phyloP scores from a whole-genome alignment of 768 basidiomycete species.

The Rickenella mellea region DNA sequence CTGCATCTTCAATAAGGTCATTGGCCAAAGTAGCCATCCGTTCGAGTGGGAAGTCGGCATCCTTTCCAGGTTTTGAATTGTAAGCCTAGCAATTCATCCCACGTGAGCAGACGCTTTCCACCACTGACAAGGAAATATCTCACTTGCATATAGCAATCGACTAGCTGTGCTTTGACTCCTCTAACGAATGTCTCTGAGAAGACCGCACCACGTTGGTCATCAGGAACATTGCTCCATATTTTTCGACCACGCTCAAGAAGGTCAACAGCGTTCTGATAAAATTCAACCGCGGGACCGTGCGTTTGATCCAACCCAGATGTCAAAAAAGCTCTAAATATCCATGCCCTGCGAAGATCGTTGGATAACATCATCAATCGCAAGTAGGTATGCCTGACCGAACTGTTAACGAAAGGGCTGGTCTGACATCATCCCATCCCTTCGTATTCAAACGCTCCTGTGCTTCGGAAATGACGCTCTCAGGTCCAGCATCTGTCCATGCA shows the following conservation, averaged over 20 bases:
- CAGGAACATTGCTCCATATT: constrained; percentile 28
- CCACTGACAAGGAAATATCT: background rate
- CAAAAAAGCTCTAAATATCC: constrained; percentile 30
- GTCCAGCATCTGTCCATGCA: constrained; percentile 26
- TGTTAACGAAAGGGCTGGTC: background rate
- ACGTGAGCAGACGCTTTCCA: background rate
- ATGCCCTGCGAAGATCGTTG: constrained; percentile 21
- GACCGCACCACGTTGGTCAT: constrained; percentile 28
- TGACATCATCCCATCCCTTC: background rate
- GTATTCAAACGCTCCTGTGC: constrained; percentile 14
- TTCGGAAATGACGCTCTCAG: constrained; percentile 23
- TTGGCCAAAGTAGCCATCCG: constrained; percentile 22
- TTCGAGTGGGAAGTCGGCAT: constrained; percentile 12
- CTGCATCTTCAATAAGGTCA: constrained; percentile 21
- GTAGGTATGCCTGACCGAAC: background rate
- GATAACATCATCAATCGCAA: background rate
- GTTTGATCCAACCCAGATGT: constrained; percentile 11
- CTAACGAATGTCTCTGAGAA: constrained; percentile 33
- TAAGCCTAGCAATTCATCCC: background rate
- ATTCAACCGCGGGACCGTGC: constrained; percentile 20
- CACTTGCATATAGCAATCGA: constrained; percentile 26
- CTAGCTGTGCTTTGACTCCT: constrained; percentile 26
- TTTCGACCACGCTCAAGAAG: constrained; percentile 32
- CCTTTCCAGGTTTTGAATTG: background rate
- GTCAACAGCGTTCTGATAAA: constrained; percentile 26